Evolutionary conservation across 164 flowering plant species (phyloP).

Genomic region (Tetrastigma voinierianum): DNA sequence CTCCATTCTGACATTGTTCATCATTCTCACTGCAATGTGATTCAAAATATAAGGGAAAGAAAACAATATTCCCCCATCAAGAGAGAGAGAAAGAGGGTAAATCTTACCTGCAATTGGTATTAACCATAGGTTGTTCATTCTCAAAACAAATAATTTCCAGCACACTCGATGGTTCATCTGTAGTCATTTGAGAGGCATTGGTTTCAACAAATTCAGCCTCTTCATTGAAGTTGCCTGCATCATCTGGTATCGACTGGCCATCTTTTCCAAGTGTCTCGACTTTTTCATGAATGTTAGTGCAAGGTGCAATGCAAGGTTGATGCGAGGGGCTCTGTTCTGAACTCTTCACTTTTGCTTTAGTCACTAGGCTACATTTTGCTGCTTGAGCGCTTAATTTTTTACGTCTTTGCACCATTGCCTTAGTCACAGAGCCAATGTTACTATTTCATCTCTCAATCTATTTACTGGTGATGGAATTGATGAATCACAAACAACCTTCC

Average conservation of each 20-base stretch:
- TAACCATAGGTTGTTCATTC: conserved; percentile 37
- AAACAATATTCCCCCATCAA: not conserved
- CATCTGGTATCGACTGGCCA: too few relatives aligned
- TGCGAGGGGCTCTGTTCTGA: not conserved
- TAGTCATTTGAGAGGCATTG: not conserved
- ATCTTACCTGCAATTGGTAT: conserved; percentile 54
- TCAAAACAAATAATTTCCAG: not conserved
- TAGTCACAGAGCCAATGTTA: not conserved
- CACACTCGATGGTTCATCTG: not conserved
- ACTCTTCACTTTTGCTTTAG: conserved; percentile 3
- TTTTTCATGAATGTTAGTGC: conserved; percentile 5
- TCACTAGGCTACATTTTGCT: not conserved
- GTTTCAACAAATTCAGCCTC: conserved; percentile 10
- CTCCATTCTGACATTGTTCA: conserved; percentile 7
- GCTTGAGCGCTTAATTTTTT: not conserved
- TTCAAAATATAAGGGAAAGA: not conserved
- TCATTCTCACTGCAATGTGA: not conserved
- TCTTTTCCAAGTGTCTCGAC: conserved; percentile 9
- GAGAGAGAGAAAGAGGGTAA: not conserved
- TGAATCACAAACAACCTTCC: too few relatives aligned
- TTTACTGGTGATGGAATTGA: too few relatives aligned
- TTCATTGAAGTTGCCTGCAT: conserved; percentile 8
- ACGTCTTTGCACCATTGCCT: conserved; percentile 3
- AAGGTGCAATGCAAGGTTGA: conserved; percentile 1
- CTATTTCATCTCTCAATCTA: conserved; percentile 1